Percentiles rank a stretch among this genome's conserved stretches.
phyloP scores from a whole-genome alignment of 2,329 filamentous ascomycete genomes.

The Phialophora expanda region DNA sequence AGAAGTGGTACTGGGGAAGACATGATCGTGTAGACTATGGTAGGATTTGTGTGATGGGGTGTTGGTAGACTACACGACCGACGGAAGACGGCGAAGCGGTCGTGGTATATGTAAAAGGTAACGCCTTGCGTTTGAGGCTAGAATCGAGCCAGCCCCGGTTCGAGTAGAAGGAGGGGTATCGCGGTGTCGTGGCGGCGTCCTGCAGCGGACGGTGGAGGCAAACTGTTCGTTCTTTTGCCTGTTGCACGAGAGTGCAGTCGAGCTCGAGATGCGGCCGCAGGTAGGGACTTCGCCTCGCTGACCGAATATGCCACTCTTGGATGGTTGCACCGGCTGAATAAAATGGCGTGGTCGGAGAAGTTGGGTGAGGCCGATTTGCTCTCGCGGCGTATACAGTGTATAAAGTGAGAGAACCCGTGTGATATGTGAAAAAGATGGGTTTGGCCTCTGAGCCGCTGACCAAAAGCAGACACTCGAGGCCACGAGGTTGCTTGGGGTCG shows the following conservation, averaged over 20 bases:
- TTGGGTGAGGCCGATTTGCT: background rate
- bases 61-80: background rate
- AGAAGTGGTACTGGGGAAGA: slow-evolving; percentile 79
- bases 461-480: slow-evolving; percentile 18
- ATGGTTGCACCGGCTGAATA: background rate
- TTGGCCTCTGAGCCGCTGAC: background rate
- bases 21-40: slow-evolving; percentile 57
- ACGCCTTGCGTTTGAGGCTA: background rate
- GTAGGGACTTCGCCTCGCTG: slow-evolving; percentile 12
- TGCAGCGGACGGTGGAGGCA: slow-evolving; percentile 14
- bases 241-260: slow-evolving; percentile 26
- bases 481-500: slow-evolving; percentile 24
- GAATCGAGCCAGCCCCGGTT: background rate
- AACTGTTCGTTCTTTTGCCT: slow-evolving; percentile 9
- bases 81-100: background rate
- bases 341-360: background rate
- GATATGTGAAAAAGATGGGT: background rate
- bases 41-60: background rate
- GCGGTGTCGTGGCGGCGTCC: slow-evolving; percentile 8
- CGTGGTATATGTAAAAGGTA: background rate
- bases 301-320: background rate
- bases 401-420: slow-evolving; percentile 7
- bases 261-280: slow-evolving; percentile 15
- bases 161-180: slow-evolving; percentile 4
- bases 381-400: background rate